Evolutionary conservation across 2,329 filamentous ascomycete species (phyloP), one percentile per base, ranked within the genome.

Genomic region (Fusarium devonianum): DNA sequence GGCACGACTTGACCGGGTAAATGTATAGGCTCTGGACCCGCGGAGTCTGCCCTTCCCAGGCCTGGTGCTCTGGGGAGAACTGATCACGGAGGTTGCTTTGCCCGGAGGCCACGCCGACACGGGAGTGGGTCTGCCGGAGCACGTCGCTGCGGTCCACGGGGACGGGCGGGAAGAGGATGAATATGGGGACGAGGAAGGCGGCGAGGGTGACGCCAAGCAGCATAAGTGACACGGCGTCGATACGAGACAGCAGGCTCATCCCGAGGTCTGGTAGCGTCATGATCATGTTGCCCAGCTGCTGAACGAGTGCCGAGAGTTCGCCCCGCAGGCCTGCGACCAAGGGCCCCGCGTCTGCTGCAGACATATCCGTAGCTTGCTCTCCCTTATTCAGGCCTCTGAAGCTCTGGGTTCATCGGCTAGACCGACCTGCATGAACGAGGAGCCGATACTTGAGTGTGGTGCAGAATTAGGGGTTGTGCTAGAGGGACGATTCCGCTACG

Each of bases 1-100:
- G 78, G 69, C 91, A 96, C 47, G 88, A 90, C 73, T 95, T 93
- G 69, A 96, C 74, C 1, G 92, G 92, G 69, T 94, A 93, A 51
- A 92, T 81, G 73, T 86, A 87, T 40, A 96, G 76, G 45, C 88
- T 89, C 69, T 90, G 72, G 40, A 81, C 68, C 14, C 45, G 52
- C 48, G 63, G 38, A 23, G 49, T 25, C 58, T 63, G 48, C 36
- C 54, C 52, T 7, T 63, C 48, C 22, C 60, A 58, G 17, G 53
- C 39, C 34, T 54, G 49, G 29, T 64, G 64, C 35, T 48, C 48
- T 22, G 55, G 44, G 25, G 58, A 62, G 40, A 53, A 40, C 44
- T 68, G 67, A 34, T 60, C 42, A 26, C 56, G 62, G 37, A 77
- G 67, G 30, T 73, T 74, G 64, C 73, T 77, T 53, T 69, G 63